These are phyloP conservation scores for Teratosphaeria gauchensis DNA, from an alignment of 2,329 filamentous ascomycete genomes.

Conservation along the genomic window DNA sequence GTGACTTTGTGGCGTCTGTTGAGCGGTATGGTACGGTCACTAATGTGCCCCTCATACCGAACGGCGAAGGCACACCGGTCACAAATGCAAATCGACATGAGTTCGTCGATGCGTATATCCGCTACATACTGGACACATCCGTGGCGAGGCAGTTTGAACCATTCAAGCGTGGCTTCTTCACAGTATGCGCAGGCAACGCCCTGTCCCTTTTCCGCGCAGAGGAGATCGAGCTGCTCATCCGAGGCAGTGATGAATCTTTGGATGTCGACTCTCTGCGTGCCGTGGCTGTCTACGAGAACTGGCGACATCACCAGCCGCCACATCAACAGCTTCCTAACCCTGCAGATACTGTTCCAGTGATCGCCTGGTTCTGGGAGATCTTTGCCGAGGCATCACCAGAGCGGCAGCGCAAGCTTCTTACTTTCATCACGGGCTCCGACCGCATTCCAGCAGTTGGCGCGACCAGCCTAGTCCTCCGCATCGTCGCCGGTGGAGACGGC, in stretches of 20 bases:
- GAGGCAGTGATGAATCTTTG: constrained; percentile 74
- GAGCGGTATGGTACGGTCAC: constrained; percentile 65
- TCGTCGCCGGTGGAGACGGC: constrained; percentile 57
- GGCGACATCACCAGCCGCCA: constrained; percentile 41
- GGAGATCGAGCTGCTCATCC: constrained; percentile 79
- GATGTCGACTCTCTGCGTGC: constrained; percentile 67
- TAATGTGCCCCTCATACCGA: constrained; percentile 60
- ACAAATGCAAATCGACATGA: constrained; percentile 78
- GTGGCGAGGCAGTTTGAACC: constrained; percentile 80
- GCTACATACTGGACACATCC: constrained; percentile 66
- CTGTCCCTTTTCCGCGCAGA: constrained; percentile 79
- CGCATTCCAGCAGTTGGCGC: constrained; percentile 82
- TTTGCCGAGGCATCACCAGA: constrained; percentile 56
- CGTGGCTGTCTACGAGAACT: constrained; percentile 75
- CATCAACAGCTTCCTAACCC: constrained; percentile 27
- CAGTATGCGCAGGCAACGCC: constrained; percentile 80
- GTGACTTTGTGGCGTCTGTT: constrained; percentile 69
- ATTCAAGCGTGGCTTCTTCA: constrained; percentile 90
- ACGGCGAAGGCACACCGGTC: constrained; percentile 64
- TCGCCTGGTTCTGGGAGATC: constrained; percentile 82
- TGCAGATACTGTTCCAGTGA: constrained; percentile 52
- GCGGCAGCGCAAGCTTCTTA: constrained; percentile 68
- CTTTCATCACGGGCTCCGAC: constrained; percentile 85
- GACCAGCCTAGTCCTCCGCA: constrained; percentile 64
- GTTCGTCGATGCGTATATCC: constrained; percentile 77